Conservation (phyloP, 371 early-diverging fungal species). For the Zychaea mexicana region DNA sequence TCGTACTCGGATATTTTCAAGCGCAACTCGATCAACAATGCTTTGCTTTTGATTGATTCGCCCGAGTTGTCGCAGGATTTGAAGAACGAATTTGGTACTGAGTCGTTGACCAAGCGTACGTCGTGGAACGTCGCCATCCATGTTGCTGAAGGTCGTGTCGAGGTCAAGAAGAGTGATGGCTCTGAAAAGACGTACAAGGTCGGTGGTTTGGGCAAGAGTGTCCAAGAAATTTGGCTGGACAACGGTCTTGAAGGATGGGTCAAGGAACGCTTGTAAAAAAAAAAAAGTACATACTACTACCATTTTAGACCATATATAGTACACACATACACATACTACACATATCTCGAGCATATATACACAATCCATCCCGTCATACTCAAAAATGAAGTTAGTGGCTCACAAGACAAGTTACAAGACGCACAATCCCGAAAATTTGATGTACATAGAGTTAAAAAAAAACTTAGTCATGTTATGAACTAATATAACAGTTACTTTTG, state of each 20-base stretch:
- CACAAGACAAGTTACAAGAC: too few species aligned
- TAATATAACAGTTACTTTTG: too few species aligned
- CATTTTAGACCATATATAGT: not conserved
- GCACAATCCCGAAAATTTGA: not conserved
- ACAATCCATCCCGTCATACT: not conserved
- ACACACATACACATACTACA: not conserved
- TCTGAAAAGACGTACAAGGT: slow-evolving; percentile 59
- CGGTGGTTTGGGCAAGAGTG: slow-evolving; percentile 83
- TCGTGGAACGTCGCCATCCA: slow-evolving; percentile 68
- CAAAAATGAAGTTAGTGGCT: too few species aligned
- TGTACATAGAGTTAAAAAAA: not conserved
- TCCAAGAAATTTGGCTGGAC: slow-evolving; percentile 90
- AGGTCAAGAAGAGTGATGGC: slow-evolving; percentile 44
- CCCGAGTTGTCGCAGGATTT: slow-evolving; percentile 80
- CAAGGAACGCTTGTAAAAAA: slow-evolving; percentile 34
- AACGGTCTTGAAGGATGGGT: slow-evolving; percentile 95
- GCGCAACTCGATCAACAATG: slow-evolving; percentile 97
- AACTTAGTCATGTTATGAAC: not conserved
- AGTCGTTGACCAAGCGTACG: slow-evolving; percentile 69
- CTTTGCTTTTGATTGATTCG: slow-evolving; percentile 85
- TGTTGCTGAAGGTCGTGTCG: slow-evolving; percentile 56
- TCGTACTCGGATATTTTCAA: slow-evolving; percentile 95
- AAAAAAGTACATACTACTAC: not conserved
- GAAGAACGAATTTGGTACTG: slow-evolving; percentile 43
- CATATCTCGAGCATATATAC: not conserved